phyloP scores from a whole-genome alignment of 345 rosid species.

The Acer saccharum region DNA sequence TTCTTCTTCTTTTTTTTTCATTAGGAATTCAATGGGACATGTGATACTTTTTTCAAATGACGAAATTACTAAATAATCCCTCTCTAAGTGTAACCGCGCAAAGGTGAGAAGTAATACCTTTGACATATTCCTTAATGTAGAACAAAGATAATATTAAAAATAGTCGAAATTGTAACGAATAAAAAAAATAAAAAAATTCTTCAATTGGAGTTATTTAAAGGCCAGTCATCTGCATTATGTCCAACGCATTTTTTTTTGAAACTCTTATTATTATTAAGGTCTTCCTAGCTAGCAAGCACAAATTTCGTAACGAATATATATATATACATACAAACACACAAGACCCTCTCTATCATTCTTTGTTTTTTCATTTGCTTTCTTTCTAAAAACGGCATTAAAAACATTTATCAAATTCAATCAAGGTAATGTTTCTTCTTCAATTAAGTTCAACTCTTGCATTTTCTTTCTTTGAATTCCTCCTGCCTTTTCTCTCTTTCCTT shows the following conservation, averaged over 20 bases:
- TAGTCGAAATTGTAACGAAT: background rate
- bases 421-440: background rate
- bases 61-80: background rate
- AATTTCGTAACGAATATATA: background rate
- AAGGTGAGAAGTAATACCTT: background rate
- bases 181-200: background rate
- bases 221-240: conserved; percentile 13
- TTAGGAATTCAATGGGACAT: no score
- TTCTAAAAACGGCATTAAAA: background rate
- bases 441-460: no score
- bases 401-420: background rate
- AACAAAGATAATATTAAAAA: background rate
- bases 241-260: background rate
- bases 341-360: background rate
- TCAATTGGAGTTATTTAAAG: background rate
- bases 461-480: background rate
- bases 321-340: background rate
- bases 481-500: background rate
- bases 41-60: no score
- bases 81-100: background rate
- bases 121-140: background rate
- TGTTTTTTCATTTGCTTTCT: no score
- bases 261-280: background rate
- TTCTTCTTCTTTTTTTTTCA: no score
- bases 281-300: background rate